Conservation (phyloP, 163 green algal genomes). For the Chlorella variabilis region DNA sequence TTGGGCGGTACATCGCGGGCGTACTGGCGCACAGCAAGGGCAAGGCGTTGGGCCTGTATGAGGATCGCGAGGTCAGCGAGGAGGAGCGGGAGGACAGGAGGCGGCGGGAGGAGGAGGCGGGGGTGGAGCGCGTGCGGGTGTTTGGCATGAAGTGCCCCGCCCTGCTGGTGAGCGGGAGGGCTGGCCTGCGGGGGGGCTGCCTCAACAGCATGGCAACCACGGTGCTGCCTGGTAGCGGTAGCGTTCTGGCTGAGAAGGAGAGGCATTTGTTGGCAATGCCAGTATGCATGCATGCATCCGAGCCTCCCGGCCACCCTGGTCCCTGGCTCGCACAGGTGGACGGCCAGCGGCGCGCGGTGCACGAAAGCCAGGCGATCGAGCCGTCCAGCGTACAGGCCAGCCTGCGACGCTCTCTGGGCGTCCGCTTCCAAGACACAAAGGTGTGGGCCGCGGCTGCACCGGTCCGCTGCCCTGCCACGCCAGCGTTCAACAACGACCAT, state of each 20-base stretch:
- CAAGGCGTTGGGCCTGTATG: constrained; percentile 39
- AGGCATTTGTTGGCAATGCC: too few species aligned
- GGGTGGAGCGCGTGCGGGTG: constrained; percentile 11
- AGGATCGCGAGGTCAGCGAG: background rate
- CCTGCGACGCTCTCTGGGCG: constrained; percentile 39
- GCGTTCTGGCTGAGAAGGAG: too few species aligned
- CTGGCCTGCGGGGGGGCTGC: background rate
- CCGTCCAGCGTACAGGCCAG: constrained; percentile 34
- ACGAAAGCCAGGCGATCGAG: constrained; percentile 24
- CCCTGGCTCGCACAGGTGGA: constrained; percentile 9
- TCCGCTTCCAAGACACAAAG: constrained; percentile 32
- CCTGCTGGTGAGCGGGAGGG: background rate
- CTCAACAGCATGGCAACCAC: background rate
- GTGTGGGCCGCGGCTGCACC: too few species aligned
- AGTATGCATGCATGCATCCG: too few species aligned
- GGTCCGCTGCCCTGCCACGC: too few species aligned
- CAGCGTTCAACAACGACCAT: too few species aligned
- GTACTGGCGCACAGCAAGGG: constrained; percentile 52
- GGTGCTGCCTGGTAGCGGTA: too few species aligned
- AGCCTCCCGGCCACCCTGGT: too few species aligned
- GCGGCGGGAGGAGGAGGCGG: background rate
- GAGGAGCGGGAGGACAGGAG: constrained; percentile 13
- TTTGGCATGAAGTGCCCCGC: constrained; percentile 26
- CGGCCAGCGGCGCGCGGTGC: constrained; percentile 15
- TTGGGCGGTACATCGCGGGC: constrained; percentile 42